Conservation (phyloP, 2,329 filamentous ascomycete species). For the Aspergillus thermomutatus region DNA sequence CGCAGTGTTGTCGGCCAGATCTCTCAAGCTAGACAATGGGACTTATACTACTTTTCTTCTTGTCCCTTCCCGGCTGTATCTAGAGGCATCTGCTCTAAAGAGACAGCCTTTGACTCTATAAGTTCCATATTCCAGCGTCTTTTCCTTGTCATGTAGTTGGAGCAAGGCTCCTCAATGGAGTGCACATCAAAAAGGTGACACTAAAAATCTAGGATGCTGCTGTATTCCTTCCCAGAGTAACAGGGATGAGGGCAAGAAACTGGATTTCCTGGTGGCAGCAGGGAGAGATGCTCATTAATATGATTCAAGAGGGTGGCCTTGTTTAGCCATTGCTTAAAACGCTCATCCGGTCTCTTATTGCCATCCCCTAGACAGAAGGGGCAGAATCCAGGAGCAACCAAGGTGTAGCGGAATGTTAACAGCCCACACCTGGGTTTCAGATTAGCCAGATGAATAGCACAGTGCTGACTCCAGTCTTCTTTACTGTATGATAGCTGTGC, state of each 20-base stretch:
- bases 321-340: slow-evolving; percentile 10
- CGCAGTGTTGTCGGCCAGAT: too few relatives aligned
- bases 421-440: slow-evolving; percentile 9
- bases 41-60: too few relatives aligned
- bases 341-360: neutral
- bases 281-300: slow-evolving; percentile 7
- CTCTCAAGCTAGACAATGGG: too few relatives aligned
- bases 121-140: neutral
- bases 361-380: slow-evolving; percentile 11
- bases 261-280: neutral
- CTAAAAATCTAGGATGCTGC: neutral
- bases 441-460: slow-evolving; percentile 1
- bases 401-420: slow-evolving; percentile 11
- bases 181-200: slow-evolving; percentile 9
- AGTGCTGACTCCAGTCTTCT: slow-evolving; percentile 6
- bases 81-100: too few relatives aligned
- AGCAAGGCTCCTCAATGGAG: slow-evolving; percentile 6
- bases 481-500: slow-evolving; percentile 1
- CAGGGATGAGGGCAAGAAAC: slow-evolving; percentile 6
- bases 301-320: slow-evolving; percentile 11
- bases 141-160: slow-evolving; percentile 8
- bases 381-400: slow-evolving; percentile 8
- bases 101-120: too few relatives aligned
- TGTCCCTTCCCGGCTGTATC: too few relatives aligned
- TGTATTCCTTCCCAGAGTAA: slow-evolving; percentile 1